Percentiles rank a stretch among this genome's conserved stretches.
phyloP scores from a whole-genome alignment of 352 stramenopile species.

The Blastocystis sp. region DNA sequence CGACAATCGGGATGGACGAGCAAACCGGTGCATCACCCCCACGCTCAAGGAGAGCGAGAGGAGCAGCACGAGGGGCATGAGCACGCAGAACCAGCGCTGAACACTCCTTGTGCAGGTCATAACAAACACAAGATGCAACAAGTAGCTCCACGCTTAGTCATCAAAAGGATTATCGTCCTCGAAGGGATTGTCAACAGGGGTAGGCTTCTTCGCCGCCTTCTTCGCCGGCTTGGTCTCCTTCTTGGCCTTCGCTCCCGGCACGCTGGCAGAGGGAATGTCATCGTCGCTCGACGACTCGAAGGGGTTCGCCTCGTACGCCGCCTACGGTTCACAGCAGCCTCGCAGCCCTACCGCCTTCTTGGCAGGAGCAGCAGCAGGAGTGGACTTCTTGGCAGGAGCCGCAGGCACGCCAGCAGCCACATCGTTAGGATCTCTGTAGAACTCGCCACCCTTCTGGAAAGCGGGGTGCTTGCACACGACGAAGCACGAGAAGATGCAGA shows the following conservation, averaged over 20 bases:
- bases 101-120: background rate
- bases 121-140: background rate
- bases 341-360: constrained; percentile 16
- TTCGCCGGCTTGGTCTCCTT: background rate
- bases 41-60: background rate
- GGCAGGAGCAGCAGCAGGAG: background rate
- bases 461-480: constrained; percentile 65
- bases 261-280: constrained; percentile 49
- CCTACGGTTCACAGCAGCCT: background rate
- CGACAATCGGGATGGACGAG: background rate
- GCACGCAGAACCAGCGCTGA: background rate
- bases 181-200: constrained; percentile 45
- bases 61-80: background rate
- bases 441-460: constrained; percentile 70
- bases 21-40: background rate
- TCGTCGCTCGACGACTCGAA: constrained; percentile 55
- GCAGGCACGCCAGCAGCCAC: background rate
- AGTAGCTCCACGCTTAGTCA: constrained; percentile 35
- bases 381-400: background rate
- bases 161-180: constrained; percentile 68
- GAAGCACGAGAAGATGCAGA: constrained; percentile 65
- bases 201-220: background rate
- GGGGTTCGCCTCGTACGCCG: constrained; percentile 49
- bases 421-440: constrained; percentile 18
- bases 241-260: constrained; percentile 26